Evolutionary conservation across 192 early-diverging fungal species (phyloP), one percentile per base, ranked within the genome.

Genomic region (Entomortierella chlamydospora): DNA sequence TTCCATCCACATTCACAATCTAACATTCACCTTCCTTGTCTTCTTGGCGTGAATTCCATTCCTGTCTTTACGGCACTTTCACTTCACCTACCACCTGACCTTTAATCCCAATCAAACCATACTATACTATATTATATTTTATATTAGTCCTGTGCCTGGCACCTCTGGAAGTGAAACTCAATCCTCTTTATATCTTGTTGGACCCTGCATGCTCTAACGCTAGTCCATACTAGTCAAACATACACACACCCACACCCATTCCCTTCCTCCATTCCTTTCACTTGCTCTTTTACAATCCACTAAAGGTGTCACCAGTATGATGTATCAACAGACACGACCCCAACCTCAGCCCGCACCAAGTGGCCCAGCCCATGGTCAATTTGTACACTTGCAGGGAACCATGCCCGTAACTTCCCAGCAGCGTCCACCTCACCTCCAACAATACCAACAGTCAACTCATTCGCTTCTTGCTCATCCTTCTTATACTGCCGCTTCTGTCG

Each of bases 271-370:
- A n/a, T n/a, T n/a, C 47, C 17, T 50, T 15, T 50, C 17, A 4
- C 25, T 54, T 4, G 10, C 52, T 28, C 25, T 23, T 23, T 47
- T 47, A 47, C 45, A 47, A 47, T 17, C 45, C 10, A 3, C 52
- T 25, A 6, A 6, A 30, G 11, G 6, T 17, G 15, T 29, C 25
- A 12, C 18, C 30, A 17, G 7, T 4, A 64, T 51, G 26, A 51
- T 64, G 61, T 37, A 64, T 37, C 61, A 49, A 29, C 45, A 61
- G 41, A 33, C 34, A 26, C 34, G 39, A 10, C 45, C 60, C 1
- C 60, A 31, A 4, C 0, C 60, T 17, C 60, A 61, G 45, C 25
- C 3, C 31, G 2, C 18, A 2, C 22, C n/a, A 33, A 7, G 4
- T 2, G 41, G 22, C n/a, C 43, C 2, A 13, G 1, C 29, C 2